Evolutionary conservation across 2,329 filamentous ascomycete genomes (phyloP), one percentile per base, ranked within the genome.

Genomic region (Aspergillus pseudoglaucus): DNA sequence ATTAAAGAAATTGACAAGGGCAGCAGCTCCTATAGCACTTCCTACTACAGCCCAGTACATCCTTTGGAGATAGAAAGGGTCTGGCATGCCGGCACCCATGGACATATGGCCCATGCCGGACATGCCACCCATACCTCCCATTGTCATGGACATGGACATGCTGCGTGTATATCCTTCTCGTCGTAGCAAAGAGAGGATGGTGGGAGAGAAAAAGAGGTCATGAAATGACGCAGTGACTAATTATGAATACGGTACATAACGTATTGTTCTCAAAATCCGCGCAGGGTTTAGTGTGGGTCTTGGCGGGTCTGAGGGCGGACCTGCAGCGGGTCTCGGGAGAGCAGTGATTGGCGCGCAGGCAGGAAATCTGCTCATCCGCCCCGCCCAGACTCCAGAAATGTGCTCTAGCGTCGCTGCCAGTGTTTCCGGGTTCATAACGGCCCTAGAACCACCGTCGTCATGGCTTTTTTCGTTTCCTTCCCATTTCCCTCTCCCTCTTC

Each of bases 31-130:
- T 47, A 70, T 64, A 38, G 62, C 60, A 43, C 66, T 61, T 5
- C 67, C 68, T 12, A 80, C 69, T 2, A 77, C 70, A 1, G 70
- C 72, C 72, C 77, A 80, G 60, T 80, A 80, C 56, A 75, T 74
- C 43, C 72, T 68, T 53, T 78, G 77, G 46, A 79, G 66, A 23
- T 71, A 65, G 47, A 70, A 69, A 32, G 75, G 68, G 32, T 64
- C 64, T 6, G 75, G 75, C 25, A 75, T 60, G 42, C 70, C 71
- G 47, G 58, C 53, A 10, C 67, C 69, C 58, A 69, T 70, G 56
- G 66, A 62, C 73, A 72, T 74, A 40, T 55, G 50, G 48, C 63
- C 64, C 65, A 66, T 66, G 49, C 55, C 53, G 39, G 48, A 47
- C 57, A 62, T 63, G 40, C 51, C 54, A 8, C 49, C 49, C 56